Conservation (phyloP, 345 rosid genomes). For the Hypericum androsaemum region DNA sequence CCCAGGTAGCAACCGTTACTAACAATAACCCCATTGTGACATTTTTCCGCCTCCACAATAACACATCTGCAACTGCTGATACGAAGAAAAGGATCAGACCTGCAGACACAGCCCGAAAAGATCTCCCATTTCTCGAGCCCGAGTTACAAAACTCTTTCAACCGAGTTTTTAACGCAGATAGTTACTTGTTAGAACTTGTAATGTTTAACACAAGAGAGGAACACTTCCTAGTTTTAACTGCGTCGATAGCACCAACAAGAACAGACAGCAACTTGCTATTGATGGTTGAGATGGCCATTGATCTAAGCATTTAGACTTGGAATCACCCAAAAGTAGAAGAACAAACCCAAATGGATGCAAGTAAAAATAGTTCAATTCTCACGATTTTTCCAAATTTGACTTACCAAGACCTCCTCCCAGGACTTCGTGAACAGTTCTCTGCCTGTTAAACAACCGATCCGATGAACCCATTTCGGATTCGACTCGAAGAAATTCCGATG, state of each 20-base stretch:
- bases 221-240: too few relatives aligned
- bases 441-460: constrained; percentile 52
- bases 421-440: constrained; percentile 60
- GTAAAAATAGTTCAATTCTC: neutral
- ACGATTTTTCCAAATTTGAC: constrained; percentile 1
- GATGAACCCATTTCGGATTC: constrained; percentile 44
- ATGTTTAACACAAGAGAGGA: too few relatives aligned
- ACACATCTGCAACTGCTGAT: constrained; percentile 79
- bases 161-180: too few relatives aligned
- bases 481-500: constrained; percentile 13
- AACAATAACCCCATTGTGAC: constrained; percentile 50
- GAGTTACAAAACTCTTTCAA: too few relatives aligned
- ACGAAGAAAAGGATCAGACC: constrained; percentile 2
- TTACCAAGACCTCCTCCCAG: constrained; percentile 78
- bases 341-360: too few relatives aligned
- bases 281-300: too few relatives aligned
- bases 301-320: too few relatives aligned
- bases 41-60: constrained; percentile 73
- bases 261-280: too few relatives aligned
- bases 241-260: too few relatives aligned
- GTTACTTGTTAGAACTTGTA: too few relatives aligned
- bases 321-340: too few relatives aligned
- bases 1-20: constrained; percentile 69
- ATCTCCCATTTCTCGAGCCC: too few relatives aligned
- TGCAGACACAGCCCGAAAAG: neutral